These are phyloP conservation scores for Tetrapisispora fleetii DNA, from an alignment of 805 yeast genomes.

Conservation along the genomic window DNA sequence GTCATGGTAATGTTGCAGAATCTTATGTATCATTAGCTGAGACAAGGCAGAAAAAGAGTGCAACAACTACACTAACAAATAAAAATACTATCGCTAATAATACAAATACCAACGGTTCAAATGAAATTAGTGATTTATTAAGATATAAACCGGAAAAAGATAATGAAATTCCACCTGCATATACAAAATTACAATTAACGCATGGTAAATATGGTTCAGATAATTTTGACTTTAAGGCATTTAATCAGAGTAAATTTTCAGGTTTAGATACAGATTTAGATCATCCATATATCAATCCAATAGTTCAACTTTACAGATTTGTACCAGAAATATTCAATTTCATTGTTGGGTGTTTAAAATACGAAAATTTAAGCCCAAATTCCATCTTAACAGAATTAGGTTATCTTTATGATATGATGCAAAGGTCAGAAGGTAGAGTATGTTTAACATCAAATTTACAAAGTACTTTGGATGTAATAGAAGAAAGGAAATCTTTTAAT, in stretches of 20 bases:
- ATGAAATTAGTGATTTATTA: conserved; percentile 8
- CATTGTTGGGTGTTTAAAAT: conserved; percentile 45
- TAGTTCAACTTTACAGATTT: conserved; percentile 72
- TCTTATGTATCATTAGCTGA: conserved; percentile 35
- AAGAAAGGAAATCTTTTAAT: conserved; percentile 30
- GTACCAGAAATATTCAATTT: conserved; percentile 64
- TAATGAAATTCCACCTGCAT: conserved; percentile 57
- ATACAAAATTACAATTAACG: conserved; percentile 60
- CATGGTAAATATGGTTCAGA: conserved; percentile 88
- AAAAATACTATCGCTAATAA: conserved; percentile 7
- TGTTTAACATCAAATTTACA: conserved; percentile 79
- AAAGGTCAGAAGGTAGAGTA: conserved; percentile 66
- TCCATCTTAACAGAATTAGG: conserved; percentile 76
- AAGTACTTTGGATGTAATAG: conserved; percentile 37
- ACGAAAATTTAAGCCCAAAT: conserved; percentile 37
- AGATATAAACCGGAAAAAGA: conserved; percentile 25
- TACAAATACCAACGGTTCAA: conserved; percentile 7
- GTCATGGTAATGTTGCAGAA: conserved; percentile 41
- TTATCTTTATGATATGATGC: conserved; percentile 83
- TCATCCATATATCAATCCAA: conserved; percentile 66
- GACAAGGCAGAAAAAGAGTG: conserved; percentile 14
- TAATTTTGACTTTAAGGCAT: conserved; percentile 84
- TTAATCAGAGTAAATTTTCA: conserved; percentile 62
- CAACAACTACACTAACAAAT: not conserved
- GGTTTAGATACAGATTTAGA: conserved; percentile 87